Base-by-base conservation (phyloP, 495 filamentous ascomycete species). In the Parathielavia hyrcaniae region DNA sequence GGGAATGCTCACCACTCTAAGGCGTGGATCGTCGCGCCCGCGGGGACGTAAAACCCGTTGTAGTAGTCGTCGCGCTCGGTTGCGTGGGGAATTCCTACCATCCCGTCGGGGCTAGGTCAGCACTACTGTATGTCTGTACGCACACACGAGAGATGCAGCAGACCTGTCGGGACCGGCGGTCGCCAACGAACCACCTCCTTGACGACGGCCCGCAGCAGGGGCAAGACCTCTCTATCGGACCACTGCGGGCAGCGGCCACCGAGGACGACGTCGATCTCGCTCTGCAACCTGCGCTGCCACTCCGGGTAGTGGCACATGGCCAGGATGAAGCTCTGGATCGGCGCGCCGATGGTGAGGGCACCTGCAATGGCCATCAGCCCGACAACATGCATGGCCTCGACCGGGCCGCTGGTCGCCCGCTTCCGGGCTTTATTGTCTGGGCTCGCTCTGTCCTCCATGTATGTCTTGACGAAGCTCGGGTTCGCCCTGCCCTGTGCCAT, bases 121-220 rank as follows among this genome's bases (percentile, higher is more conserved):
- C 22, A 14, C n/a, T n/a, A n/a, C n/a, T n/a, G n/a, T n/a, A 48
- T 10, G 7, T 14, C 12, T 32, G 20, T 5, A 17, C n/a, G 3
- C 10, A 12, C 11, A 26, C 4, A 30, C 22, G 1, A 14, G 9
- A 12, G n/a, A 4, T 16, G 6, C 2, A 10, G 16, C 39, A 20
- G 3, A 77, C 77, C 77, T 52, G 75, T 72, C 64, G 83, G 70
- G 62, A 79, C 66, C 55, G 77, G 68, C 16, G 83, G 83, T 13
- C 81, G 69, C 83, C 83, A 86, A 49, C 84, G 73, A 20, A 84
- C 70, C 13, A 78, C 72, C 66, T 87, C 83, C 65, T 83, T 81
- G n/a, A 85, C 75, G 12, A 80, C 72, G 0, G 83, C 82, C 36
- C 81, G 69, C 52, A 85, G 59, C 54, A 75, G 56, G 8, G 79